These are phyloP conservation scores for Pochonia chlamydosporia DNA, from an alignment of 2,329 filamentous ascomycete species.

Conservation along the genomic window DNA sequence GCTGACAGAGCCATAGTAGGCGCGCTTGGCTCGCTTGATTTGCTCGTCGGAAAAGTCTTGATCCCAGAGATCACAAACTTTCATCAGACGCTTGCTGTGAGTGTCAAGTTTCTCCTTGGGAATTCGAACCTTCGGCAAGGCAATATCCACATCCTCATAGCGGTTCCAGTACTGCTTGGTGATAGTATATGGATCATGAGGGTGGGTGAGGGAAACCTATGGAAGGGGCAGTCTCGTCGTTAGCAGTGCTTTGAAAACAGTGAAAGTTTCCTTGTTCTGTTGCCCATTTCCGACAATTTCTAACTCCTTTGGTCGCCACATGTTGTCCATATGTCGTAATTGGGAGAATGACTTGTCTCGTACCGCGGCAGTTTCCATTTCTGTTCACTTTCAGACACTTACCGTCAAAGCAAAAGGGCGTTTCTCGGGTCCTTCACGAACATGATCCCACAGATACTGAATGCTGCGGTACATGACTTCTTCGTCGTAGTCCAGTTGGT, in stretches of 20 bases:
- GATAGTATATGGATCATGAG: slow-evolving; percentile 93
- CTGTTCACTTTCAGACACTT: slow-evolving; percentile 7
- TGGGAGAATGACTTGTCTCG: neutral
- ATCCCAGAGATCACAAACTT: slow-evolving; percentile 82
- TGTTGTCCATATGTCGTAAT: neutral
- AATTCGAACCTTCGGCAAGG: slow-evolving; percentile 71
- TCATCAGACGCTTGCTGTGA: slow-evolving; percentile 80
- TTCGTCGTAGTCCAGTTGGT: slow-evolving; percentile 93
- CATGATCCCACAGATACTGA: slow-evolving; percentile 87
- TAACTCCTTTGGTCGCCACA: neutral
- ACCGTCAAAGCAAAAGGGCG: slow-evolving; percentile 81
- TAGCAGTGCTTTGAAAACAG: neutral
- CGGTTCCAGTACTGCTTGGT: slow-evolving; percentile 89
- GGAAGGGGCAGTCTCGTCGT: neutral
- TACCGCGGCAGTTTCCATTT: neutral
- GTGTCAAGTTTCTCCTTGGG: slow-evolving; percentile 76
- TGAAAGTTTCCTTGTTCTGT: neutral
- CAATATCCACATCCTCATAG: slow-evolving; percentile 85
- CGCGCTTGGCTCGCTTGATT: slow-evolving; percentile 76
- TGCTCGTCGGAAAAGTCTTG: slow-evolving; percentile 79
- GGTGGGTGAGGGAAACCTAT: slow-evolving; percentile 81
- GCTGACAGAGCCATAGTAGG: slow-evolving; percentile 89
- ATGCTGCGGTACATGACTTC: slow-evolving; percentile 90
- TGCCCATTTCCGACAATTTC: neutral
- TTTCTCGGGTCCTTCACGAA: slow-evolving; percentile 66